Percentiles rank a stretch among this genome's conserved stretches.
Conservation (phyloP, 2,329 filamentous ascomycete species). For the Fusarium zealandicum region DNA sequence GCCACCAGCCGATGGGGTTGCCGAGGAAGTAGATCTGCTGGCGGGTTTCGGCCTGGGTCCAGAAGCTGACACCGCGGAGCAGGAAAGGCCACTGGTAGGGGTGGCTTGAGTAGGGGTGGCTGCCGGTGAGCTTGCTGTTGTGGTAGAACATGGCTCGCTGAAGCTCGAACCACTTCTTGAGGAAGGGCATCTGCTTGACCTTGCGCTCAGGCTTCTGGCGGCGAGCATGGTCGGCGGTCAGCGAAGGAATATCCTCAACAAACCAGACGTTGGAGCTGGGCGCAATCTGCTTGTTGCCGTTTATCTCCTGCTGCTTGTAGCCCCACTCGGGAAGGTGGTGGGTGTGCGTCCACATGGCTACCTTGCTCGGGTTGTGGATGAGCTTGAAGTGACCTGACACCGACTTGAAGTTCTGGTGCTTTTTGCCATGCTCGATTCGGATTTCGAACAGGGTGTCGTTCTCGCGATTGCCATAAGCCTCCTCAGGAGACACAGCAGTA, state of each 20-base stretch:
- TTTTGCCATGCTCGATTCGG: slow-evolving; percentile 85
- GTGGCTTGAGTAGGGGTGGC: slow-evolving; percentile 92
- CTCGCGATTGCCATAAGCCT: slow-evolving; percentile 75
- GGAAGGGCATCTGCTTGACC: slow-evolving; percentile 85
- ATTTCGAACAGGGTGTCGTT: slow-evolving; percentile 96
- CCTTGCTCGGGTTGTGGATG: slow-evolving; percentile 91
- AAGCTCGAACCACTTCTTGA: slow-evolving; percentile 94
- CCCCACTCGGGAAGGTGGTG: slow-evolving; percentile 97
- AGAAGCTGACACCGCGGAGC: slow-evolving; percentile 96
- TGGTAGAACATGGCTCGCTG: slow-evolving; percentile 99
- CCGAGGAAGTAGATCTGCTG: slow-evolving; percentile 99
- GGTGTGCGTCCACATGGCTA: slow-evolving; percentile 98
- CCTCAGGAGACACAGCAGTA: slow-evolving; percentile 77
- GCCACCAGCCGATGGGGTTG: slow-evolving; percentile 97
- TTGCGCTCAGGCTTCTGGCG: slow-evolving; percentile 77
- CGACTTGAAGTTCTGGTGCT: slow-evolving; percentile 84
- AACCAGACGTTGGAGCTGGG: slow-evolving; percentile 95
- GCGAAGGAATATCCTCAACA: slow-evolving; percentile 86
- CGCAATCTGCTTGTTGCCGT: slow-evolving; percentile 94
- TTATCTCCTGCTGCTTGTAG: slow-evolving; percentile 97
- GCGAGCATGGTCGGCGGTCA: slow-evolving; percentile 75
- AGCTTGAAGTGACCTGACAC: slow-evolving; percentile 95
- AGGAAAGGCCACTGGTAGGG: slow-evolving; percentile 99
- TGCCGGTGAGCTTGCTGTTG: slow-evolving; percentile 97
- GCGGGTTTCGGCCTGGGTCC: slow-evolving; percentile 93